A percentile compares a stretch with the other conserved stretches of the same genome.
Conservation (phyloP, 257 asterid genomes). For the Scutellaria baicalensis region DNA sequence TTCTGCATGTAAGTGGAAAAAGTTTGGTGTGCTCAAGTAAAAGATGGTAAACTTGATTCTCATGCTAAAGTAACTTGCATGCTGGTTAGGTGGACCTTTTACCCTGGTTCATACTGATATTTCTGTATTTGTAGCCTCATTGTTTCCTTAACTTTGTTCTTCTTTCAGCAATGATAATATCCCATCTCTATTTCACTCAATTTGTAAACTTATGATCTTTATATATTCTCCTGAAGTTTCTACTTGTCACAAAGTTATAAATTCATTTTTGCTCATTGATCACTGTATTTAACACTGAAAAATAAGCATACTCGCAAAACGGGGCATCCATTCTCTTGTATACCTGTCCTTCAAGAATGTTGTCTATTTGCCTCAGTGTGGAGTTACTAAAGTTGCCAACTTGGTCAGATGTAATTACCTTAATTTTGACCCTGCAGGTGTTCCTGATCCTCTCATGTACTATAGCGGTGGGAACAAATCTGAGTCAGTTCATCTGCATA, state of each 20-base stretch:
- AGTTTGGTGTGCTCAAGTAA: not conserved
- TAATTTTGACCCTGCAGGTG: slow-evolving; percentile 36
- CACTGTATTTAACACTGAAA: too few relatives aligned
- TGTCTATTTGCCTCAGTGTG: not conserved
- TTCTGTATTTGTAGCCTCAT: not conserved
- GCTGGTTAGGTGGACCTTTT: not conserved
- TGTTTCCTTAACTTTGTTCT: not conserved
- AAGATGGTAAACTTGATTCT: not conserved
- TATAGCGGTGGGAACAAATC: slow-evolving; percentile 87
- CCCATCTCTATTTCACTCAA: not conserved
- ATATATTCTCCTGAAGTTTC: too few relatives aligned
- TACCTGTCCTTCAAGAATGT: too few relatives aligned
- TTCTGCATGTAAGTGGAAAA: not conserved
- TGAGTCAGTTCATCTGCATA: slow-evolving; percentile 95
- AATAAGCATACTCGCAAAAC: too few relatives aligned
- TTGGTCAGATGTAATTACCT: not conserved
- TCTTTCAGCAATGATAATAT: not conserved
- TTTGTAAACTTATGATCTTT: not conserved
- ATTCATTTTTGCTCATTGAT: too few relatives aligned
- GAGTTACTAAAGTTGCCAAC: not conserved
- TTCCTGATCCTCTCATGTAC: slow-evolving; percentile 72
- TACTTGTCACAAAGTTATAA: too few relatives aligned
- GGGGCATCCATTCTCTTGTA: not conserved
- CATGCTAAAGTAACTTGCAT: not conserved
- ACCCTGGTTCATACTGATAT: not conserved